phyloP scores from a whole-genome alignment of 176 grass and related monocot species.

The Oryza meyeriana region DNA sequence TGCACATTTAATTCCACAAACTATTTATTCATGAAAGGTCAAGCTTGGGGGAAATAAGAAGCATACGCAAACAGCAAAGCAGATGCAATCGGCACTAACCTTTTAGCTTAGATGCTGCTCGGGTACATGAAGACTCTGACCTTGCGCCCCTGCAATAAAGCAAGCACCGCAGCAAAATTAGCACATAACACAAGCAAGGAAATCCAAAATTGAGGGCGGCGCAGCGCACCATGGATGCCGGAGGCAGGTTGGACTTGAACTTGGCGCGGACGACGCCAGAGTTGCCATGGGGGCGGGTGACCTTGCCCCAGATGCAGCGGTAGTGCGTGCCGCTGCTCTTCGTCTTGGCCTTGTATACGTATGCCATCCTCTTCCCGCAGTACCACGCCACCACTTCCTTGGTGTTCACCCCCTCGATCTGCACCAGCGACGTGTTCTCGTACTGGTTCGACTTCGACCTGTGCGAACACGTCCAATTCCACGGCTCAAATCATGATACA shows the following conservation, averaged over 20 bases:
- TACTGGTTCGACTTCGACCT: constrained; percentile 74
- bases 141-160: constrained; percentile 53
- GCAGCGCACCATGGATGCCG: neutral
- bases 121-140: constrained; percentile 89
- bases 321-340: constrained; percentile 45
- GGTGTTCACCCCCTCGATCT: constrained; percentile 73
- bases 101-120: constrained; percentile 61
- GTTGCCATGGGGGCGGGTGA: constrained; percentile 61
- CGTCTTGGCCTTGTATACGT: constrained; percentile 77
- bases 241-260: constrained; percentile 50
- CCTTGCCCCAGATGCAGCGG: constrained; percentile 73
- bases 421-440: constrained; percentile 62
- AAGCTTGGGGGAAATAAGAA: neutral
- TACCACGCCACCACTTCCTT: constrained; percentile 70
- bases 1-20: neutral
- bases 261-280: constrained; percentile 64
- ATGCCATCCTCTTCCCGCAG: constrained; percentile 58
- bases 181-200: neutral
- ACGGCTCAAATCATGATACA: neutral
- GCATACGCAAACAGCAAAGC: neutral
- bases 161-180: constrained; percentile 14
- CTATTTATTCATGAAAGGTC: neutral
- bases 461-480: neutral
- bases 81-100: constrained; percentile 18
- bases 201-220: neutral